phyloP scores from a whole-genome alignment of 2,329 filamentous ascomycete species.

The Alternaria incomplexa region DNA sequence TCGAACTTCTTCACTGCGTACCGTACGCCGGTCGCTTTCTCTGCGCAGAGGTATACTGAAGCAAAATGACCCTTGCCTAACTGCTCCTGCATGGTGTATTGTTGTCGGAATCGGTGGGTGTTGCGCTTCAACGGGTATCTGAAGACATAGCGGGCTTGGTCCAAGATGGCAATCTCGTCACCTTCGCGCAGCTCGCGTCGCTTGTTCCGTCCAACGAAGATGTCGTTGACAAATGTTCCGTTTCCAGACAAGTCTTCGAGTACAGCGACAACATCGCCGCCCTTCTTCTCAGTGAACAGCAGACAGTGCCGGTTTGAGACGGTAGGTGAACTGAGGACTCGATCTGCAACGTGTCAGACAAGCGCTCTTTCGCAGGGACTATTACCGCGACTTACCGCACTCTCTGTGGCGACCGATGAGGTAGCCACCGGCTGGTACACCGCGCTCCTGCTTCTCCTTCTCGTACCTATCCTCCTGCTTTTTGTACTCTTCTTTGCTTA shows the following conservation, averaged over 20 bases:
- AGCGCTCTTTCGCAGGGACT: slow-evolving; percentile 2
- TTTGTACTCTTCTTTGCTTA: slow-evolving; percentile 60
- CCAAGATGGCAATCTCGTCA: slow-evolving; percentile 87
- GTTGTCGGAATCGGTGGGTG: slow-evolving; percentile 80
- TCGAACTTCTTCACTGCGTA: slow-evolving; percentile 97
- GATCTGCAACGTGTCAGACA: slow-evolving; percentile 61
- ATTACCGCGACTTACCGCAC: slow-evolving; percentile 70
- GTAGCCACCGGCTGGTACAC: slow-evolving; percentile 78
- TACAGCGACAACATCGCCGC: slow-evolving; percentile 69
- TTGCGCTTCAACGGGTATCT: slow-evolving; percentile 69
- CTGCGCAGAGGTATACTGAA: slow-evolving; percentile 87
- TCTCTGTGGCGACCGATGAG: slow-evolving; percentile 91
- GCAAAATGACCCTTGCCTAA: slow-evolving; percentile 96
- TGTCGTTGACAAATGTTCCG: slow-evolving; percentile 94
- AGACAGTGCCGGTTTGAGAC: slow-evolving; percentile 87
- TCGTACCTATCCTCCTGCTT: slow-evolving; percentile 69
- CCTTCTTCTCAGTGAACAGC: slow-evolving; percentile 67
- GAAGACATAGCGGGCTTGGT: slow-evolving; percentile 88
- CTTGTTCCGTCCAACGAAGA: slow-evolving; percentile 88
- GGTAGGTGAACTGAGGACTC: slow-evolving; percentile 73
- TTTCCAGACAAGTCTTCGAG: slow-evolving; percentile 95
- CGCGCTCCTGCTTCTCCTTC: slow-evolving; percentile 56
- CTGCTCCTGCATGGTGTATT: slow-evolving; percentile 83
- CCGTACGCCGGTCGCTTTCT: slow-evolving; percentile 79
- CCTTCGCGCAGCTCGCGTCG: slow-evolving; percentile 85